These are phyloP conservation scores for Tetrapisispora taiwanensis DNA, from an alignment of 805 yeast genomes.

Conservation along the genomic window DNA sequence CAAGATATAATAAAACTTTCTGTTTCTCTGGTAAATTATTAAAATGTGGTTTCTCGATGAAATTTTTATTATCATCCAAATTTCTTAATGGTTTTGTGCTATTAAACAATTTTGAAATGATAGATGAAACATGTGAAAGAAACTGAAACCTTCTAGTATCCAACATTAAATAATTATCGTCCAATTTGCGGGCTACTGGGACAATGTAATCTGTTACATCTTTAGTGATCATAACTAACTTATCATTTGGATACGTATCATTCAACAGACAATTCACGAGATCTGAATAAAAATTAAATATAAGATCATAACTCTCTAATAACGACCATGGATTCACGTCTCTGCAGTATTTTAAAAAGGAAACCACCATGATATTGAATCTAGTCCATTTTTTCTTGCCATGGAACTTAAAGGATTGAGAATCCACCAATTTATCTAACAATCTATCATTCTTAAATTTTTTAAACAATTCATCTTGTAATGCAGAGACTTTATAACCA, in stretches of 20 bases:
- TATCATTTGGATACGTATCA: constrained; percentile 30
- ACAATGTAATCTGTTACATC: constrained; percentile 30
- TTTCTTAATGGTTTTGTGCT: constrained; percentile 38
- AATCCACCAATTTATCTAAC: constrained; percentile 14
- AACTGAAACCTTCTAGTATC: constrained; percentile 28
- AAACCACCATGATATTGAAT: constrained; percentile 37
- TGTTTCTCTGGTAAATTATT: constrained; percentile 30
- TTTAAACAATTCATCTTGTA: constrained; percentile 26
- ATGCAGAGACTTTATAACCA: constrained; percentile 27
- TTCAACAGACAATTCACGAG: constrained; percentile 37
- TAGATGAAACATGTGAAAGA: constrained; percentile 40
- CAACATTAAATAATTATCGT: constrained; percentile 10
- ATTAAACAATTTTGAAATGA: constrained; percentile 50
- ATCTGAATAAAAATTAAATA: constrained; percentile 34
- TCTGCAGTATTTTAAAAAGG: constrained; percentile 39
- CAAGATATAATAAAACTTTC: constrained; percentile 42
- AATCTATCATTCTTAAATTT: constrained; percentile 5
- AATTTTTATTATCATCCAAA: neutral
- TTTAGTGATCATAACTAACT: constrained; percentile 13
- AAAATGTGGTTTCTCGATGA: constrained; percentile 1
- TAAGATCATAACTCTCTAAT: constrained; percentile 40
- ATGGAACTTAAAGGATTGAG: constrained; percentile 8
- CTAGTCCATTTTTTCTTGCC: constrained; percentile 18
- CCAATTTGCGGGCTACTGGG: constrained; percentile 21
- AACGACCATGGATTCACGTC: constrained; percentile 45